Conservation (phyloP, 495 filamentous ascomycete genomes). For the Podospora pseudocomata region DNA sequence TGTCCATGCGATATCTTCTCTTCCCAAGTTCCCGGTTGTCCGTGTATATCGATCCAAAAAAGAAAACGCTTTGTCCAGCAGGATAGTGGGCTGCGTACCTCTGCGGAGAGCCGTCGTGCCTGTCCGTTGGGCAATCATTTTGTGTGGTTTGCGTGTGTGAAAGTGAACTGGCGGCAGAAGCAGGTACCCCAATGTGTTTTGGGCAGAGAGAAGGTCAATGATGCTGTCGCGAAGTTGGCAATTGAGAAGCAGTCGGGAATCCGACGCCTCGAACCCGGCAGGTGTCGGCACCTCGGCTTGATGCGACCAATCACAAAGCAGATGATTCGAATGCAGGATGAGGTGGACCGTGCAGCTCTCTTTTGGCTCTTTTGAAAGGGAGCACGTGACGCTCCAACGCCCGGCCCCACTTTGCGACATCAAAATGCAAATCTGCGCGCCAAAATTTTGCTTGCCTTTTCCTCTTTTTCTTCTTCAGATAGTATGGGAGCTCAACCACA, state of each 20-base stretch:
- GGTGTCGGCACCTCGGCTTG: conserved; percentile 34
- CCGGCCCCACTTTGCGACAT: neutral
- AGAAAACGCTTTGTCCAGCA: neutral
- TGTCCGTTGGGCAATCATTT: conserved; percentile 36
- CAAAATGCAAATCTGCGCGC: neutral
- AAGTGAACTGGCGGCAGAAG: neutral
- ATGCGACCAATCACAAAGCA: conserved; percentile 27
- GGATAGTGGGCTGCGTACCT: conserved; percentile 26
- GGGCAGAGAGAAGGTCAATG: conserved; percentile 15
- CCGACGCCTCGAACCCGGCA: conserved; percentile 16
- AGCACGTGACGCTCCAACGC: conserved; percentile 11
- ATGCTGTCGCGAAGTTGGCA: conserved; percentile 20
- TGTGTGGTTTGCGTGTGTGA: neutral
- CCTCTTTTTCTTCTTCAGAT: conserved; percentile 45
- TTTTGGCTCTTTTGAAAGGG: neutral
- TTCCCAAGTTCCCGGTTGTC: neutral
- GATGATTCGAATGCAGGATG: conserved; percentile 30
- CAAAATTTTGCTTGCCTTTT: conserved; percentile 22
- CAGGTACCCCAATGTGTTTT: neutral
- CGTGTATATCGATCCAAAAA: neutral
- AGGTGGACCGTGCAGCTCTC: conserved; percentile 4
- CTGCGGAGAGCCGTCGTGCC: conserved; percentile 39
- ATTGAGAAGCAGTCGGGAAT: conserved; percentile 18
- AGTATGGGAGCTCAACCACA: conserved; percentile 45
- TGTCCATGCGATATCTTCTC: neutral